Base-by-base conservation (phyloP, 768 basidiomycete genomes). In the Sistotremastrum niveocremeum region DNA sequence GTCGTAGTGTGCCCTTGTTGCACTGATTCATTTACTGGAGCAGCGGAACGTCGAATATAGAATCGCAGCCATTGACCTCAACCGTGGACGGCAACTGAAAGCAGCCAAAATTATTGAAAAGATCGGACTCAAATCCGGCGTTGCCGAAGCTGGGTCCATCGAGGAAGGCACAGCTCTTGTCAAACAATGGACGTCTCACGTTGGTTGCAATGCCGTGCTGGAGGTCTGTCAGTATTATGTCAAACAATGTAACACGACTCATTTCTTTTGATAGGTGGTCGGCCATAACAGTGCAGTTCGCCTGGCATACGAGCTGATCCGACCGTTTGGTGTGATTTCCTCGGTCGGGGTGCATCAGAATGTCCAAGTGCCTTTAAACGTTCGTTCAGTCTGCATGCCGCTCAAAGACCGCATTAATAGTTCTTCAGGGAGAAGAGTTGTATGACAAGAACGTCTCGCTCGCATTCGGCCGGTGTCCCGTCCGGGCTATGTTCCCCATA, bases 391-490 rank as follows among this genome's bases (percentile, higher is more conserved):
- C 20, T 20, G 20, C 12, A 39, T 36, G 36, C 33, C 32, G 35
- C 44, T 39, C 49, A 51, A 46, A 47, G 39, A 46, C 34, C 30
- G 46, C 46, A 40, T 28, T 34, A 33, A n/a, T 41, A 49, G 30
- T 50, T n/a, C 69, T 74, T 3, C 60, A 64, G 6, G 70, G 73
- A 20, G 55, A 57, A 5, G 66, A 79, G 38, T 56, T 79, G 46
- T 88, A 87, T 60, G 66, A 79, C 66, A 84, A 84, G 62, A 88
- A 87, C 58, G 71, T 85, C 5, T 82, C 80, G 1, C 65, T 85
- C 29, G 79, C 84, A 54, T 88, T 87, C 57, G 86, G 86, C 6
- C 75, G 84, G 6, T 87, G 84, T 52, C 85, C 84, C 10, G 83
- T 84, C 4, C 75, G 81, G 9, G 76, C 84, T 1, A 76, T 86